Evolutionary conservation across 768 basidiomycete genomes (phyloP).

Genomic region (Russula sp.): DNA sequence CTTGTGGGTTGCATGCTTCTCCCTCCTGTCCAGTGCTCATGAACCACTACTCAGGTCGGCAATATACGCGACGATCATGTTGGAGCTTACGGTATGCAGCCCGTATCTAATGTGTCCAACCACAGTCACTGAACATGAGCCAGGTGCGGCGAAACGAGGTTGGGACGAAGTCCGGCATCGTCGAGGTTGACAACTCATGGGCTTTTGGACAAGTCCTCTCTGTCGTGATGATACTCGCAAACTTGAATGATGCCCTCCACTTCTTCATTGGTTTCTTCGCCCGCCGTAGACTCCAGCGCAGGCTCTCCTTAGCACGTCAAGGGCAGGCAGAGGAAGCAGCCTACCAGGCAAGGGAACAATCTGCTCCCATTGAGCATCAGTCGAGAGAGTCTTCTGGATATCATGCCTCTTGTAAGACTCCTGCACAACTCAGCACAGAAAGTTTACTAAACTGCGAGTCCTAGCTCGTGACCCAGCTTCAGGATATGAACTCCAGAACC

Average conservation of each 20-base stretch:
- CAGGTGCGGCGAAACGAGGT: conserved; percentile 9
- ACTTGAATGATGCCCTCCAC: conserved; percentile 3
- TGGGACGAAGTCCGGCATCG: not conserved
- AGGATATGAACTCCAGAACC: not conserved
- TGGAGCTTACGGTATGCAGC: conserved; percentile 14
- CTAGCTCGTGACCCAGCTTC: not conserved
- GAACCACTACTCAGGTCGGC: not conserved
- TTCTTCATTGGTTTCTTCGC: not conserved
- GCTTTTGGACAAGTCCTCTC: conserved; percentile 15
- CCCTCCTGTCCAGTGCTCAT: not conserved
- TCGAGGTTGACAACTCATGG: not conserved
- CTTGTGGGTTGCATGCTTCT: conserved; percentile 3
- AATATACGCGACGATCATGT: conserved; percentile 10
- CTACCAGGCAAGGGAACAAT: no score
- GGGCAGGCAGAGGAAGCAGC: not conserved
- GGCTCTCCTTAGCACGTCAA: not conserved
- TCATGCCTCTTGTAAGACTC: not conserved
- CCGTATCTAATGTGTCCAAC: not conserved
- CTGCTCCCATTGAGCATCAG: not conserved
- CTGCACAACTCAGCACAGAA: not conserved
- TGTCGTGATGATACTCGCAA: conserved; percentile 14
- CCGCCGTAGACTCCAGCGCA: not conserved
- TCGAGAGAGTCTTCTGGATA: not conserved
- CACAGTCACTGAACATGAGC: not conserved
- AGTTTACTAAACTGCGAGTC: not conserved